phyloP scores from a whole-genome alignment of 2,329 filamentous ascomycete species.

The Pyricularia grisea region DNA sequence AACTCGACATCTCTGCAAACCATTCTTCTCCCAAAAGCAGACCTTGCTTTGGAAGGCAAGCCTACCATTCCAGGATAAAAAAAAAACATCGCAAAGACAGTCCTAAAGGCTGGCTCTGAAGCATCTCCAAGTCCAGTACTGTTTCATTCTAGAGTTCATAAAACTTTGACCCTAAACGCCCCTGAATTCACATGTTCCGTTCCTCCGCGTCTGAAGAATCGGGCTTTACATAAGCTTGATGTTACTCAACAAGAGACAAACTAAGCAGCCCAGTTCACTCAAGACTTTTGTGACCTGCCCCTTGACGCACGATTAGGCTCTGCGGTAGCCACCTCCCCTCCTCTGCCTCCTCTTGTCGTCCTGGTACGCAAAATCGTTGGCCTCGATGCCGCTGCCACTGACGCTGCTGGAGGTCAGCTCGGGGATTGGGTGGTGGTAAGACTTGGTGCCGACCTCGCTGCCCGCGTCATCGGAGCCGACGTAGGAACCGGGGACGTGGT shows the following conservation, averaged over 20 bases:
- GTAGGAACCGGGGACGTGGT: conserved; percentile 25
- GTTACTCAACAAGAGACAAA: neutral
- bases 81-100: neutral
- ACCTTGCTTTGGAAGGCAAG: neutral
- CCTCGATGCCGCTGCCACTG: conserved; percentile 19
- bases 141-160: neutral
- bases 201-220: no score
- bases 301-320: neutral
- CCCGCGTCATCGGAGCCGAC: conserved; percentile 25
- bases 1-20: neutral
- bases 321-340: conserved; percentile 16
- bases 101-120: neutral
- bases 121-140: neutral
- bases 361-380: conserved; percentile 25
- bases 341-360: conserved; percentile 34
- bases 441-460: conserved; percentile 47
- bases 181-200: neutral
- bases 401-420: conserved; percentile 28
- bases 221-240: neutral
- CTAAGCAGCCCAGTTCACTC: neutral
- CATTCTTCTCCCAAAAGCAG: neutral
- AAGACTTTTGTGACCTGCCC: neutral
- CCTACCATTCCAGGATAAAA: neutral
- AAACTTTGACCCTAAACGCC: neutral
- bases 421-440: conserved; percentile 46